These are phyloP conservation scores for Hypoxylon fuscum DNA, from an alignment of 495 filamentous ascomycete genomes.

Conservation along the genomic window DNA sequence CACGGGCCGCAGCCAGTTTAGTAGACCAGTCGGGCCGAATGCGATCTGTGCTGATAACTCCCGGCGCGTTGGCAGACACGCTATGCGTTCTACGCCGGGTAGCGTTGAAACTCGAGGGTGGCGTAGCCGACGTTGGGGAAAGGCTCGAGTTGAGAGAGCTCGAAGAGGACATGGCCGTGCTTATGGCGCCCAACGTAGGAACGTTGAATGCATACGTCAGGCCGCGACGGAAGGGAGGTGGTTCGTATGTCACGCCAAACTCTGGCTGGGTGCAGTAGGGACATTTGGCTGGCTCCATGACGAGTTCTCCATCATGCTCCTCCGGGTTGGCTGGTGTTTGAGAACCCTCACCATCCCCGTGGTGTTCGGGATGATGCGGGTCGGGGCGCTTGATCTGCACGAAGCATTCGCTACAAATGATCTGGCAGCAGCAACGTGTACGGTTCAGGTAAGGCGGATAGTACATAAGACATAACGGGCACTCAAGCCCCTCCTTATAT, in stretches of 20 bases:
- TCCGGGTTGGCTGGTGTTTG: conserved; percentile 53
- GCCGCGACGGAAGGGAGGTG: conserved; percentile 88
- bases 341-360: conserved; percentile 63
- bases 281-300: conserved; percentile 92
- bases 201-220: conserved; percentile 69
- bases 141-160: conserved; percentile 61
- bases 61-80: conserved; percentile 78
- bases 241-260: conserved; percentile 91
- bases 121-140: conserved; percentile 49
- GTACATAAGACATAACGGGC: conserved; percentile 95
- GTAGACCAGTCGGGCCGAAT: conserved; percentile 94
- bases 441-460: conserved; percentile 97
- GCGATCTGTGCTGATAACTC: conserved; percentile 89
- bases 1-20: conserved; percentile 84
- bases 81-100: conserved; percentile 76
- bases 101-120: conserved; percentile 52
- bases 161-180: conserved; percentile 75
- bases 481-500: conserved; percentile 90
- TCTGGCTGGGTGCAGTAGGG: conserved; percentile 96
- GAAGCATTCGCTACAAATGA: conserved; percentile 98
- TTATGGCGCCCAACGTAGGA: conserved; percentile 49
- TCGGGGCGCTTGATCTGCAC: conserved; percentile 98
- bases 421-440: conserved; percentile 94
- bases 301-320: conserved; percentile 71
- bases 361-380: conserved; percentile 92